These are phyloP conservation scores for Spiraea crenata DNA, from an alignment of 331 rosid species.

Conservation along the genomic window DNA sequence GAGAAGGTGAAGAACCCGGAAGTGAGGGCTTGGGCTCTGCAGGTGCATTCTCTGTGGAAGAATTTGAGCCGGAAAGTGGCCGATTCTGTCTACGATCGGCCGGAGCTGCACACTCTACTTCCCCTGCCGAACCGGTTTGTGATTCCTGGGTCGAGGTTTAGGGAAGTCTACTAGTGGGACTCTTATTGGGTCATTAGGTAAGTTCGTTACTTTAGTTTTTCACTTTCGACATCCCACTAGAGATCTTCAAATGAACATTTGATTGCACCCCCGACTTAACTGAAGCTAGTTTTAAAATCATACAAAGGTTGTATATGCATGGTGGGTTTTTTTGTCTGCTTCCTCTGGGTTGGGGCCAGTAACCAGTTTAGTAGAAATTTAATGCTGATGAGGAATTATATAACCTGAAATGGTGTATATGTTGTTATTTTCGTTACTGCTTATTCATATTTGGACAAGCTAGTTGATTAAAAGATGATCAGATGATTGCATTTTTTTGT, in stretches of 20 bases:
- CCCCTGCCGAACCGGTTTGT: conserved; percentile 48
- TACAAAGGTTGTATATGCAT: too few species aligned
- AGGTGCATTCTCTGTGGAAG: conserved; percentile 72
- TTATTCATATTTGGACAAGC: too few species aligned
- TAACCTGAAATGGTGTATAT: too few species aligned
- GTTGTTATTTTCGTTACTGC: too few species aligned
- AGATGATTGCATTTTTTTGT: conserved; percentile 7
- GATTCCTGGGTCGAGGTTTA: conserved; percentile 78
- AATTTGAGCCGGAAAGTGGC: conserved; percentile 52
- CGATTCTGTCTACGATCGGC: conserved; percentile 31
- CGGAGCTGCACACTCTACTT: conserved; percentile 60
- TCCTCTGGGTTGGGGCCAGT: background rate
- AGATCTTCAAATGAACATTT: too few species aligned
- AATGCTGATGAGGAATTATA: background rate
- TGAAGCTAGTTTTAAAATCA: too few species aligned
- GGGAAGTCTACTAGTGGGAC: conserved; percentile 91
- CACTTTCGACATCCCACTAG: too few species aligned
- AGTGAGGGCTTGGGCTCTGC: conserved; percentile 69
- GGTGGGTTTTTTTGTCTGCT: background rate
- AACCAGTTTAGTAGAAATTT: background rate
- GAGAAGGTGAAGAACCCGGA: conserved; percentile 47
- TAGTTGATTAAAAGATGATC: too few species aligned
- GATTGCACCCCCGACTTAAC: too few species aligned
- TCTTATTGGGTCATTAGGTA: conserved; percentile 85
- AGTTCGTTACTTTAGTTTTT: background rate